A percentile compares a stretch with the other conserved stretches of the same genome.
phyloP scores from a whole-genome alignment of 2,329 filamentous ascomycete genomes.

The Calonectria pseudoreteaudii region DNA sequence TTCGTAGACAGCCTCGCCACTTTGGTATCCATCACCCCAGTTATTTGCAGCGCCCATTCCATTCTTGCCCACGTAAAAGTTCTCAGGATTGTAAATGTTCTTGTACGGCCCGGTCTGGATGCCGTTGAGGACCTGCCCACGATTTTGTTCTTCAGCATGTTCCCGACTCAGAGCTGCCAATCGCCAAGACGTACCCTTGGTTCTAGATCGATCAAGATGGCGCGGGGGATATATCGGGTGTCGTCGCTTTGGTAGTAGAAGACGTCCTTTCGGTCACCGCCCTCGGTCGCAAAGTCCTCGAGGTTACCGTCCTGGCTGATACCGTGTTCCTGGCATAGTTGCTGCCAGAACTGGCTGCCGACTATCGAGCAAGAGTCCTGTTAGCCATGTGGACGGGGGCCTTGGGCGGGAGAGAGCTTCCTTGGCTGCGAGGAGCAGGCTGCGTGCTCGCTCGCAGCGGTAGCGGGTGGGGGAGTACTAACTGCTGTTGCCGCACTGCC shows the following conservation, averaged over 20 bases:
- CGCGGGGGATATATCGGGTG: conserved; percentile 95
- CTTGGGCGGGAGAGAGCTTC: background rate
- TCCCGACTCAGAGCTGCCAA: background rate
- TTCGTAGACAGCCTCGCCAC: conserved; percentile 90
- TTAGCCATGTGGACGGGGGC: conserved; percentile 8
- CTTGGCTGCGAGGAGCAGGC: background rate
- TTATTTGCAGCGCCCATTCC: conserved; percentile 97
- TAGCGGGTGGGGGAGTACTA: conserved; percentile 56
- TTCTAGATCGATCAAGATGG: conserved; percentile 95
- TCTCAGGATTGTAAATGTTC: conserved; percentile 99
- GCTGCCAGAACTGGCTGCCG: conserved; percentile 98
- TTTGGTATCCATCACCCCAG: conserved; percentile 96
- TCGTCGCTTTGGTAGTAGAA: conserved; percentile 99
- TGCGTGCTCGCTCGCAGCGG: conserved; percentile 14
- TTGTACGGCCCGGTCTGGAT: conserved; percentile 96
- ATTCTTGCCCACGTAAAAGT: conserved; percentile 96
- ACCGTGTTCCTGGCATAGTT: conserved; percentile 96
- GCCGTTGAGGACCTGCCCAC: conserved; percentile 78
- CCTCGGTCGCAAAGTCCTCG: conserved; percentile 97
- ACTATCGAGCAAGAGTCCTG: conserved; percentile 65
- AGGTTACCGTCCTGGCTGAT: conserved; percentile 98
- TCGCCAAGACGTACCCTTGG: conserved; percentile 72
- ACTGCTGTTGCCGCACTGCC: conserved; percentile 99
- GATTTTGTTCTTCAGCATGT: conserved; percentile 26
- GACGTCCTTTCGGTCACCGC: conserved; percentile 97